These are phyloP conservation scores for Mrakia frigida DNA, from an alignment of 768 basidiomycete genomes.

Conservation along the genomic window DNA sequence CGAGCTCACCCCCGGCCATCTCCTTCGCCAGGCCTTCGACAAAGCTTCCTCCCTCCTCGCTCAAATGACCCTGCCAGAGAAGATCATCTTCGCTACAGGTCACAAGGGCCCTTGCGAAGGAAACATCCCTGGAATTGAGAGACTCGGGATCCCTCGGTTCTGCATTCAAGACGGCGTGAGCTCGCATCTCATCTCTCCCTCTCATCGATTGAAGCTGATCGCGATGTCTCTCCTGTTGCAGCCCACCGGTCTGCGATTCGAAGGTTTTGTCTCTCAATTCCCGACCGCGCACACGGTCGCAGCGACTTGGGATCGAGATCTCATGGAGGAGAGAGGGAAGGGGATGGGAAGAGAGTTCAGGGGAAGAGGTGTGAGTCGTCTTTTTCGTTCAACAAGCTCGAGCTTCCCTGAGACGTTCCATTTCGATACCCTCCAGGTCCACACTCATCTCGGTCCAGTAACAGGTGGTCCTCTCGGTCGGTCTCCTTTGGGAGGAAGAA, in stretches of 20 bases:
- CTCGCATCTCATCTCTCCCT: background rate
- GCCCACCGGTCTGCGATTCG: slow-evolving; percentile 16
- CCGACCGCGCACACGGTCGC: slow-evolving; percentile 20
- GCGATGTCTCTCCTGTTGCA: no score
- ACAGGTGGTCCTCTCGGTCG: slow-evolving; percentile 31
- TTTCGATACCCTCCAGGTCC: background rate
- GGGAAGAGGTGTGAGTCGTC: slow-evolving; percentile 57
- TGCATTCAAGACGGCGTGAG: slow-evolving; percentile 15
- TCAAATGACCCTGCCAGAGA: slow-evolving; percentile 27
- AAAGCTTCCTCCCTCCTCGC: slow-evolving; percentile 19
- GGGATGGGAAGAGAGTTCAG: slow-evolving; percentile 80
- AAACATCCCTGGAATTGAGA: slow-evolving; percentile 8
- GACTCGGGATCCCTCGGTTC: slow-evolving; percentile 17
- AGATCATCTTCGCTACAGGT: slow-evolving; percentile 18
- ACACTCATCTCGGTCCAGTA: slow-evolving; percentile 15
- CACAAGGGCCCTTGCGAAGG: slow-evolving; percentile 17
- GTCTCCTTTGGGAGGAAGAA: slow-evolving; percentile 28
- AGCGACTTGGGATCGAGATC: slow-evolving; percentile 20
- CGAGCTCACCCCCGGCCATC: slow-evolving; percentile 4
- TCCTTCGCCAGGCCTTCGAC: slow-evolving; percentile 10
- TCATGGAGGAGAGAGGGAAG: slow-evolving; percentile 60
- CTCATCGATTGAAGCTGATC: background rate
- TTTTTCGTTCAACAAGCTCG: slow-evolving; percentile 54
- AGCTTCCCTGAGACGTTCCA: background rate
- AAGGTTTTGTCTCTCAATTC: slow-evolving; percentile 27